Base-by-base conservation (phyloP, 192 early-diverging fungal genomes). In the Lunasporangiospora selenospora region DNA sequence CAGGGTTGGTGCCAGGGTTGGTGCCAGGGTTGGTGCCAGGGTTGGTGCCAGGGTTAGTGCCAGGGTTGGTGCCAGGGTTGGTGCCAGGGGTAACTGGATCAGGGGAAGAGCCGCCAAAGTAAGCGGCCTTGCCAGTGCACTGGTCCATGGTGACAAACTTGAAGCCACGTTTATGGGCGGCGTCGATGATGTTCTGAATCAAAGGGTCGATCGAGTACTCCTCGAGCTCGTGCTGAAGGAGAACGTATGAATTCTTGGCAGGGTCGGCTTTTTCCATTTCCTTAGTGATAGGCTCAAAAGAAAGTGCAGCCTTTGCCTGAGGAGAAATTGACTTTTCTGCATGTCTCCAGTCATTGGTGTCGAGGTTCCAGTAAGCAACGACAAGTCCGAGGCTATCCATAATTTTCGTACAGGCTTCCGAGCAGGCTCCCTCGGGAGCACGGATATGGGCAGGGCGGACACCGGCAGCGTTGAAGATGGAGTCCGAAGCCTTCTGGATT, bases 361-460 rank as follows among this genome's bases (percentile, higher is more conserved):
- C 77, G 29, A 61, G 46, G 43, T 78, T 78, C 77, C 77, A 78
- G 50, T 75, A 58, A 24, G 64, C 58, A 18, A 78, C 45, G 29
- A 66, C 49, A 39, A 67, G 59, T 6, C 64, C 71, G 15, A 78
- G 16, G 3, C 38, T 53, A 21, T 29, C 36, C 71, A 78, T 67
- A 27, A 64, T 52, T 32, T 67, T 67, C 32, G 53, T 61, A 38
- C 77, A 78, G 27, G 16, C 11, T 2, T 24, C 64, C 11, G 19
- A 23, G 36, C 76, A 77, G 47, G 65, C 55, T 37, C 83, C 83
- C 67, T 76, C 86, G 2, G 87, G 87, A n/a, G 87, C 84, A 45
- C 89, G 80, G 53, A 87, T 80, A 64, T 85, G 88, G 0, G 53
- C 65, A 30, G 85, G 84, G 21, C 65, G 73, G 26, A 87, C 70